phyloP scores from a whole-genome alignment of 805 yeast species.

The Yamadazyma tumulicola region DNA sequence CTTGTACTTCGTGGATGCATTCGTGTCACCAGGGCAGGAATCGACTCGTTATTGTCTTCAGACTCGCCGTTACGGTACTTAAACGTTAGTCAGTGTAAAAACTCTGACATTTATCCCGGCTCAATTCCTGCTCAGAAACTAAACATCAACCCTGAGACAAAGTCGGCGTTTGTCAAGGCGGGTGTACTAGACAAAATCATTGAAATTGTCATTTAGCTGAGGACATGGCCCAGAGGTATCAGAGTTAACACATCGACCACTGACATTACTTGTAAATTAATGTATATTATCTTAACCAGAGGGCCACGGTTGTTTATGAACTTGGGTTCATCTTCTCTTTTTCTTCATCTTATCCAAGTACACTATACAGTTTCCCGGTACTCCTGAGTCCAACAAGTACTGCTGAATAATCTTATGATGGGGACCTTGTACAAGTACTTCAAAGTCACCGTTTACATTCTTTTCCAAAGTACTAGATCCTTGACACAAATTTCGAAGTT shows the following conservation, averaged over 20 bases:
- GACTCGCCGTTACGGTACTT: slow-evolving; percentile 49
- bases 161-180: slow-evolving; percentile 56
- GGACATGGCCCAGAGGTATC: background rate
- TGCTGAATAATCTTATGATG: slow-evolving; percentile 66
- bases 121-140: slow-evolving; percentile 55
- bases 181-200: slow-evolving; percentile 52
- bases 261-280: slow-evolving; percentile 5
- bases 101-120: slow-evolving; percentile 62
- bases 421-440: slow-evolving; percentile 88
- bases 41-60: slow-evolving; percentile 61
- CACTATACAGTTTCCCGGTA: slow-evolving; percentile 63
- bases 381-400: slow-evolving; percentile 55
- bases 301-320: no score
- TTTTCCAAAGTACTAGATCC: slow-evolving; percentile 80
- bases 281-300: no score
- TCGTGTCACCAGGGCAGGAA: slow-evolving; percentile 73
- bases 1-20: slow-evolving; percentile 66
- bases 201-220: slow-evolving; percentile 49
- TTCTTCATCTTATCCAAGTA: slow-evolving; percentile 59
- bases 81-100: slow-evolving; percentile 69
- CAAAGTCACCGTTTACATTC: slow-evolving; percentile 52
- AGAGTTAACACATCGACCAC: no score
- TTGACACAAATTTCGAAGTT: slow-evolving; percentile 75
- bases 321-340: slow-evolving; percentile 30
- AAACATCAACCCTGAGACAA: slow-evolving; percentile 47